Base-by-base conservation (phyloP, 805 yeast species). In the Ogataea haglerorum region DNA sequence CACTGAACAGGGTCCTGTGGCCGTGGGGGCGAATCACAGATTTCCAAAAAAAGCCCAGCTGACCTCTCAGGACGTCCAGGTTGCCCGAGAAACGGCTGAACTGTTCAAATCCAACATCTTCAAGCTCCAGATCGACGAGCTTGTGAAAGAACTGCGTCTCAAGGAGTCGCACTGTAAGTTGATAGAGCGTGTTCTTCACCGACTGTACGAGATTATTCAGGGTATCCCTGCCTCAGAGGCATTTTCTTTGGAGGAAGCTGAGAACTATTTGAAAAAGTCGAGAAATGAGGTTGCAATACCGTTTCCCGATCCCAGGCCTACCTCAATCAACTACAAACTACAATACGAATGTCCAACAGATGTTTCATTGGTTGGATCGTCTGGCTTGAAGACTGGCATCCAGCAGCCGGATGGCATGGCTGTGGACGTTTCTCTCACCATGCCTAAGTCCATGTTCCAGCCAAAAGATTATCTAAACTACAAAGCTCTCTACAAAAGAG, bases 61-160 rank as follows among this genome's bases (percentile, higher is more conserved):
- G 17, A 67, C 85, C 0, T 80, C 93, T 0, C 90, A 87, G 52
- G 96, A 93, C 43, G 80, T 91, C 33, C 96, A 91, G 54, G 75
- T 85, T 2, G 96, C 96, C 0, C 75, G 95, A 53, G 97, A 90
- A 61, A 86, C 97, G 1, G 93, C 95, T 1, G 97, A 90, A 61
- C 67, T 91, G 33, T 93, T 90, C 78, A 88, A 90, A 57, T 88
- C 96, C 7, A 93, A 90, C 63, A 89, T 93, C 40, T 91, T 93
- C 79, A 93, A 93, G 62, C 65, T 93, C 43, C 96, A 93, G 67
- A 89, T 93, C 46, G 98, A 90, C 64, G 98, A 90, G 59, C 69
- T 93, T 29, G 68, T 93, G 52, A 76, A 78, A 51, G 98, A 91
- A 62, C 76, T 91, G 29, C 76, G 78, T 52, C 61, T 90, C 29